phyloP scores from a whole-genome alignment of 2,329 filamentous ascomycete genomes.

The Alternaria conjuncta region DNA sequence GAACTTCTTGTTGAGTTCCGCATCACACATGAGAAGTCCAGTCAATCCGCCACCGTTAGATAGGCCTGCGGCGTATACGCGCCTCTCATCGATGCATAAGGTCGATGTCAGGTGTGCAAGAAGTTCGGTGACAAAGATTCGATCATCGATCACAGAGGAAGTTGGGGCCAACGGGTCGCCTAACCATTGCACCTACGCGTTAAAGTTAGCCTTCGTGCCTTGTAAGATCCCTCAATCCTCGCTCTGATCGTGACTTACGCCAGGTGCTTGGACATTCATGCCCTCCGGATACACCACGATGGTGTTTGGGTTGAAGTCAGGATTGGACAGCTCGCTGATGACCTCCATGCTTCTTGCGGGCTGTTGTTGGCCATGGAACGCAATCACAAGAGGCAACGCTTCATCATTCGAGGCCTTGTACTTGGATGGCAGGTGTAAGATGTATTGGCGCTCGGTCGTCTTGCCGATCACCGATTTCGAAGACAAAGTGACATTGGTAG shows the following conservation, averaged over 20 bases:
- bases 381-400: conserved; percentile 23
- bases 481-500: conserved; percentile 24
- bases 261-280: conserved; percentile 21
- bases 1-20: conserved; percentile 47
- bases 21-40: conserved; percentile 54
- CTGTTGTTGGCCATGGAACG: conserved; percentile 27
- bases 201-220: background rate
- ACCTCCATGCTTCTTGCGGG: conserved; percentile 28
- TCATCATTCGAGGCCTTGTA: conserved; percentile 21
- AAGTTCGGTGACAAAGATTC: conserved; percentile 53
- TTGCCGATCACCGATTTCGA: conserved; percentile 23
- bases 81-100: conserved; percentile 53
- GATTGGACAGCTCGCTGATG: conserved; percentile 26
- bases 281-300: conserved; percentile 33
- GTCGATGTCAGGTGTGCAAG: conserved; percentile 44
- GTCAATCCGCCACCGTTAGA: conserved; percentile 62
- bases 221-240: background rate
- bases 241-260: conserved; percentile 13
- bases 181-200: conserved; percentile 44
- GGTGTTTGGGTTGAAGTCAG: conserved; percentile 22
- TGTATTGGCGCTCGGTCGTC: conserved; percentile 22
- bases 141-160: conserved; percentile 48
- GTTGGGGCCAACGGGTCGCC: conserved; percentile 48
- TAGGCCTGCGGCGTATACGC: conserved; percentile 57
- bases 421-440: conserved; percentile 21